These are phyloP conservation scores for Plasmodium malariae DNA, from an alignment of 169 alveolate genomes.

Conservation along the genomic window DNA sequence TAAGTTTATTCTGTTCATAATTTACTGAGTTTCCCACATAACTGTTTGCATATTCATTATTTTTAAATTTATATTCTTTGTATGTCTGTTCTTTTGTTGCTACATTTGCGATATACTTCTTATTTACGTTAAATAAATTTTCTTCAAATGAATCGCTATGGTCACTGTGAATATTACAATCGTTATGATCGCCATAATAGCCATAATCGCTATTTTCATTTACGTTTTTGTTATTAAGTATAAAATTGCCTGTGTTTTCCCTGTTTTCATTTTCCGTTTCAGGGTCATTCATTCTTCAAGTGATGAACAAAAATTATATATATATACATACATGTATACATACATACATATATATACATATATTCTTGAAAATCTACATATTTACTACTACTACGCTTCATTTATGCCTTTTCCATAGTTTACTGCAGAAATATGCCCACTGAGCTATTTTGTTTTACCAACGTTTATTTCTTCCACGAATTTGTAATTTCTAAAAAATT, in stretches of 20 bases:
- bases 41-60: neutral
- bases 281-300: neutral
- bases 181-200: slow-evolving; percentile 10
- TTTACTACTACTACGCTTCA: too few relatives aligned
- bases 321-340: neutral
- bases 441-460: too few relatives aligned
- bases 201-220: slow-evolving; percentile 5
- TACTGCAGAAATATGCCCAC: too few relatives aligned
- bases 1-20: neutral
- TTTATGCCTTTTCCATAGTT: too few relatives aligned
- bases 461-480: too few relatives aligned
- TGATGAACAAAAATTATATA: neutral
- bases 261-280: neutral
- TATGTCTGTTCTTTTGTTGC: neutral
- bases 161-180: slow-evolving; percentile 19
- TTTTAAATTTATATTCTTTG: neutral
- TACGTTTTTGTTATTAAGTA: neutral
- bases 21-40: neutral
- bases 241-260: neutral
- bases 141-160: slow-evolving; percentile 26
- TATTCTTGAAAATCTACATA: neutral
- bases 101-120: neutral
- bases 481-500: too few relatives aligned
- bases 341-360: neutral
- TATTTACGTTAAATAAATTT: slow-evolving; percentile 19